These are phyloP conservation scores for Paecilomyces variotii DNA, from an alignment of 2,329 filamentous ascomycete genomes.

Conservation along the genomic window DNA sequence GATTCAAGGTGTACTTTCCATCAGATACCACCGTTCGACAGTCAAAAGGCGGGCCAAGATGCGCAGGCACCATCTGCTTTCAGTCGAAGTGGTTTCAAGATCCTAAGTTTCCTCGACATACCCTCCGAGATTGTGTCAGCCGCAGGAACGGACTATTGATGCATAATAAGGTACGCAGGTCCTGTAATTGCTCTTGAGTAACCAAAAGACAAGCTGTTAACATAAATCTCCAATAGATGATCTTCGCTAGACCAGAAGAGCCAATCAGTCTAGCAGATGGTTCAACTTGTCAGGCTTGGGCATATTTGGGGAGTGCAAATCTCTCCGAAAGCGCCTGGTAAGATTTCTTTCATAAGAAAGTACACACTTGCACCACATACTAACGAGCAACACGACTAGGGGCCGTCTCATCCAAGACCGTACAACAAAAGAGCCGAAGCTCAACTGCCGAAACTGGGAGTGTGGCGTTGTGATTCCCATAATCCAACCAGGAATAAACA, in stretches of 20 bases:
- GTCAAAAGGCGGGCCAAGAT: slow-evolving; percentile 56
- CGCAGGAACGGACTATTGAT: slow-evolving; percentile 64
- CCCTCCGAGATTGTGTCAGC: slow-evolving; percentile 70
- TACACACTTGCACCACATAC: not conserved
- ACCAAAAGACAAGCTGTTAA: not conserved
- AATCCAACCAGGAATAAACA: slow-evolving; percentile 7
- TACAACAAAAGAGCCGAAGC: slow-evolving; percentile 57
- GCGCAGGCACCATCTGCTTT: slow-evolving; percentile 77
- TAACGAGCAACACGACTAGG: slow-evolving; percentile 40
- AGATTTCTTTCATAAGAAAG: slow-evolving; percentile 20
- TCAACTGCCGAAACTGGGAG: slow-evolving; percentile 91
- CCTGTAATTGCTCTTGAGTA: not conserved
- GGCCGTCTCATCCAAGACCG: slow-evolving; percentile 68
- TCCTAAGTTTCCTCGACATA: slow-evolving; percentile 59
- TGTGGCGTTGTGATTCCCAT: slow-evolving; percentile 76
- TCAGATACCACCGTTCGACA: slow-evolving; percentile 58
- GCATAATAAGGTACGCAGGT: slow-evolving; percentile 71
- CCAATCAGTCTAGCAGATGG: slow-evolving; percentile 14
- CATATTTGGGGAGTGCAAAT: slow-evolving; percentile 85
- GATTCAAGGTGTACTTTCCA: slow-evolving; percentile 73
- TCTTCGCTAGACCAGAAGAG: slow-evolving; percentile 23
- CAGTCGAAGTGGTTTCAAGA: slow-evolving; percentile 64
- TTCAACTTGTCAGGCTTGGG: slow-evolving; percentile 52
- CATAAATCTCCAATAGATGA: slow-evolving; percentile 16
- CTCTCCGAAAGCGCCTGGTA: slow-evolving; percentile 88